Evolutionary conservation across 2,329 filamentous ascomycete species (phyloP).

Genomic region (Eutypa lata): DNA sequence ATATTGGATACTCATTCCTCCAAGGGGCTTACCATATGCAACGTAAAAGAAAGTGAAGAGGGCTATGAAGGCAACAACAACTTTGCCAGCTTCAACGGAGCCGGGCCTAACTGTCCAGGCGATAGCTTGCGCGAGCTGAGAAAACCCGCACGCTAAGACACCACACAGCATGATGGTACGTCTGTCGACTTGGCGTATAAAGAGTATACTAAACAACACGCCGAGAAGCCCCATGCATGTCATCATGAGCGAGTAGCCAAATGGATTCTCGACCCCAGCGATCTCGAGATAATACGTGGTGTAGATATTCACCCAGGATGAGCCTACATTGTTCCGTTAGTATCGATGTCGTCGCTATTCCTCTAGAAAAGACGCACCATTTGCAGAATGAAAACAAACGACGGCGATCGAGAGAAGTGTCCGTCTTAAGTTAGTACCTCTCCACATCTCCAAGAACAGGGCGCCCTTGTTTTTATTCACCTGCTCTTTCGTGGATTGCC

Average conservation of each 20-base stretch:
- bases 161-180: constrained; percentile 29
- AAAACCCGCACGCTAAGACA: constrained; percentile 27
- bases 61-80: constrained; percentile 29
- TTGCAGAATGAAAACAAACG: constrained; percentile 30
- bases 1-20: background rate
- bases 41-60: constrained; percentile 33
- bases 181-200: constrained; percentile 28
- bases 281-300: constrained; percentile 30
- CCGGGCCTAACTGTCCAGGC: constrained; percentile 27
- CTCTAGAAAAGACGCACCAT: constrained; percentile 17
- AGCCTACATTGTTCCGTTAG: constrained; percentile 16
- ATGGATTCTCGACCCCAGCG: constrained; percentile 30
- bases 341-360: background rate
- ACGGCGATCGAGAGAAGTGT: constrained; percentile 28
- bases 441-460: constrained; percentile 31
- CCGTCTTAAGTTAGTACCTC: constrained; percentile 25
- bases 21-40: constrained; percentile 24
- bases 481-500: constrained; percentile 26
- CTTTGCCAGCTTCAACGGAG: constrained; percentile 19
- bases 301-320: constrained; percentile 30
- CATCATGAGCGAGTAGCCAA: constrained; percentile 32
- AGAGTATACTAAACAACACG: constrained; percentile 26
- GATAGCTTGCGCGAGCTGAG: constrained; percentile 30
- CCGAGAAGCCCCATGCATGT: constrained; percentile 31
- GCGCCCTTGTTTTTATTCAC: constrained; percentile 21